Evolutionary conservation across 2,329 filamentous ascomycete species (phyloP), one percentile per base, ranked within the genome.

Genomic region (Cucurbitaria berberidis): DNA sequence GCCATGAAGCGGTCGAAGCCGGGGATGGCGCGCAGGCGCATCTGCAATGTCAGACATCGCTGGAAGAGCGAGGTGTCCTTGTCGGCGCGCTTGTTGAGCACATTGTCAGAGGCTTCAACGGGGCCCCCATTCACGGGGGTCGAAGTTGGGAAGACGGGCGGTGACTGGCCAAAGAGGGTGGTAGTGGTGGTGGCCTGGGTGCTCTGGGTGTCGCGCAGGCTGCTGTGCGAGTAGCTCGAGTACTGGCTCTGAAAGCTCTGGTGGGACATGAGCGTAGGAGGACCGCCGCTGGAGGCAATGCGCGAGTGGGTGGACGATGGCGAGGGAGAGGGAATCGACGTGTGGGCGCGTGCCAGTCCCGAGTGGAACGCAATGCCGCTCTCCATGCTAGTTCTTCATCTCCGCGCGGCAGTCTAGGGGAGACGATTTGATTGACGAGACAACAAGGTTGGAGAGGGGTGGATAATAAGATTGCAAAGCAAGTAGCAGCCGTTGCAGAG

Each of bases 21-120:
- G 3, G 92, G 92, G 8, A 98, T 92, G 62, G 89, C 88, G 50
- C 87, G 83, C 56, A 99, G 81, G 59, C 95, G 87, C 77, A 89
- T 87, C 73, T 90, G 91, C 56, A 98, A 81, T 48, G 88, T 87
- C 63, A 96, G 84, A 74, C 95, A 98, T 75, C 96, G 96, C 76
- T 98, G 93, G 76, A 96, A 99, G 21, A 99, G 85, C 10, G 93
- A 97, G 54, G 89, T 85, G 50, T 90, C 91, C 62, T 95, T 93
- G 74, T 96, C 93, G 73, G 93, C 95, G 74, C 91, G 90, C 76
- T 93, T 90, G 78, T 99, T 99, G 82, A 99, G 96, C 74, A 99
- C 96, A 76, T 96, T 97, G 74, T 90, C 85, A 54, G 89, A 91
- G 55, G 92, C 89, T 67, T 91, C 80, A 57, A 93, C 84, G 55